Percentiles rank a stretch among this genome's conserved stretches.
These are phyloP conservation scores for Citrus unshiu DNA, from an alignment of 345 rosid species.

Conservation along the genomic window DNA sequence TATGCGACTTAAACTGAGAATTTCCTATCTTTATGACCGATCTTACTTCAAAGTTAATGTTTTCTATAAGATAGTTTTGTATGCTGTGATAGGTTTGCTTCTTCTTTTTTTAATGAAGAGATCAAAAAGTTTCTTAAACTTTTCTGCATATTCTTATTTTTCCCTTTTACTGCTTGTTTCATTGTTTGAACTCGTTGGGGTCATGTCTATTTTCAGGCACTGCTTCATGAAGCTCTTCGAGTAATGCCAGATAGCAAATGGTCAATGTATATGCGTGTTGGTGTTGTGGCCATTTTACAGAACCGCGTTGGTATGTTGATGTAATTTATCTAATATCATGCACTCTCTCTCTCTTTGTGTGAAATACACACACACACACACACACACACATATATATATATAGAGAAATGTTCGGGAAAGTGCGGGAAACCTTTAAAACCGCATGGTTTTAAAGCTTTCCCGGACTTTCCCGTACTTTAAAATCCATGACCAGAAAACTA, in stretches of 20 bases:
- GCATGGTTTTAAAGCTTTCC: too few species aligned
- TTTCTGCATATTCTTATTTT: background rate
- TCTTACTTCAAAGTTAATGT: background rate
- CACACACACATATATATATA: background rate
- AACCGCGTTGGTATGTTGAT: conserved; percentile 75
- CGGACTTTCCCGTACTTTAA: too few species aligned
- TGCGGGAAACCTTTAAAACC: too few species aligned
- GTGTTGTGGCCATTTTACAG: conserved; percentile 75
- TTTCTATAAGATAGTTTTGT: background rate
- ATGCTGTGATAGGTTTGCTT: background rate
- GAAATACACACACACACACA: too few species aligned
- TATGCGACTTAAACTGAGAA: background rate
- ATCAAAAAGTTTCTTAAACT: background rate
- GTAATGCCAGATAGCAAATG: conserved; percentile 45
- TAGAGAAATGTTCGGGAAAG: too few species aligned
- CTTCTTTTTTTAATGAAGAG: background rate
- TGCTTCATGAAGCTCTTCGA: conserved; percentile 53
- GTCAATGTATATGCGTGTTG: conserved; percentile 59
- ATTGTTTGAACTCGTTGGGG: background rate
- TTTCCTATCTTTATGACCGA: background rate
- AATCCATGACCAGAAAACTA: too few species aligned
- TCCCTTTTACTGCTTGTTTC: background rate
- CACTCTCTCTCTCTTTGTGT: background rate
- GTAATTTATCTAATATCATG: background rate
- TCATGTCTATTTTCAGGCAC: conserved; percentile 37